A percentile compares a stretch with the other conserved stretches of the same genome.
phyloP scores from a whole-genome alignment of 306 rosid species.

The Crataegus laevigata region DNA sequence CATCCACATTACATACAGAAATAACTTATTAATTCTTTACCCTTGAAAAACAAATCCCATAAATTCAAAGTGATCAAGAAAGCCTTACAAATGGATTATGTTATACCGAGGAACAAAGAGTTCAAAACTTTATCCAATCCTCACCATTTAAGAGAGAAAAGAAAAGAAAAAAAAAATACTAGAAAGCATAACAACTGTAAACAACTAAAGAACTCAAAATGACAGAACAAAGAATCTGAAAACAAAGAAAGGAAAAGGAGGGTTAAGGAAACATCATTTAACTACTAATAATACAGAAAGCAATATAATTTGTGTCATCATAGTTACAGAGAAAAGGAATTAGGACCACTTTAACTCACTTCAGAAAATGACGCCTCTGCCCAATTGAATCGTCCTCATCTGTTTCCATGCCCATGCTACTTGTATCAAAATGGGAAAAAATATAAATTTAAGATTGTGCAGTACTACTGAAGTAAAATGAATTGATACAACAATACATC shows the following conservation, averaged over 20 bases:
- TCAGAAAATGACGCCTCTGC: conserved; percentile 57
- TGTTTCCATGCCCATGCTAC: conserved; percentile 34
- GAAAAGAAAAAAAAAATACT: neutral
- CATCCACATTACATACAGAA: neutral
- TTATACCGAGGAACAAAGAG: neutral
- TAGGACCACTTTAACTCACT: conserved; percentile 43
- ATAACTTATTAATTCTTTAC: neutral
- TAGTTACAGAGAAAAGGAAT: conserved; percentile 4
- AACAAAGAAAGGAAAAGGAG: neutral
- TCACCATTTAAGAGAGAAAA: neutral
- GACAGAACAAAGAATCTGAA: neutral
- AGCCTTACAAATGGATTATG: neutral
- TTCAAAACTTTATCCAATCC: neutral
- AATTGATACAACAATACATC: no score
- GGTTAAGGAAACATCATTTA: conserved; percentile 8
- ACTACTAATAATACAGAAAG: neutral
- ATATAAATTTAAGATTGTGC: neutral
- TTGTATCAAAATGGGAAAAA: neutral
- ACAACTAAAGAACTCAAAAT: neutral
- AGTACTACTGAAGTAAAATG: neutral
- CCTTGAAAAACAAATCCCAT: neutral
- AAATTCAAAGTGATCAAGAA: neutral
- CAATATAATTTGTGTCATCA: neutral
- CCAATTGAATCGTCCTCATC: conserved; percentile 35
- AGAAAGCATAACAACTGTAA: neutral